Evolutionary conservation across 768 basidiomycete genomes (phyloP).

Genomic region (Arthromyces matolae): DNA sequence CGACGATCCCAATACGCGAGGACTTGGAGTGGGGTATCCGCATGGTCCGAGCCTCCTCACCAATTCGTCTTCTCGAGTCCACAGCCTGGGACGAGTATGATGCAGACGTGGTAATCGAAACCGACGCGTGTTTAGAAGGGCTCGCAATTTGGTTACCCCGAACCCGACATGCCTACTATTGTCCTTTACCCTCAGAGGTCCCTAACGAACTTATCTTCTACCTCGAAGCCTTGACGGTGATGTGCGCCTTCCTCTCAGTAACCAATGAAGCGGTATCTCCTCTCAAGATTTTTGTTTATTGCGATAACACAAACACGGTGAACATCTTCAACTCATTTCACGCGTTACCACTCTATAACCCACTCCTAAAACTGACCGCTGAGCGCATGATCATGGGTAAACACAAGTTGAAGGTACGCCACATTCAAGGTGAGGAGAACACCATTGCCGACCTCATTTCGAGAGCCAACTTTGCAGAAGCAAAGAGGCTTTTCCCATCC

Average conservation of each 20-base stretch:
- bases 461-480: too few species aligned
- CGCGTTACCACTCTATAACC: too few species aligned
- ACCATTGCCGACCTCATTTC: constrained; percentile 16
- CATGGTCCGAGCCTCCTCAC: constrained; percentile 15
- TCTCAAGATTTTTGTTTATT: too few species aligned
- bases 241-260: background rate
- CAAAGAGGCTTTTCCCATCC: too few species aligned
- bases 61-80: constrained; percentile 21
- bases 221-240: constrained; percentile 1
- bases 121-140: constrained; percentile 20
- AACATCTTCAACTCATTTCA: too few species aligned
- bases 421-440: constrained; percentile 15
- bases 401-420: constrained; percentile 6
- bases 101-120: constrained; percentile 15
- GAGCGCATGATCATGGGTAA: too few species aligned
- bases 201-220: too few species aligned
- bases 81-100: constrained; percentile 12
- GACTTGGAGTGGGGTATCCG: constrained; percentile 30
- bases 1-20: constrained; percentile 19
- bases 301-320: too few species aligned
- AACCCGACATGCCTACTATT: constrained; percentile 9
- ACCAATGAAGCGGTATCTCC: too few species aligned
- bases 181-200: background rate
- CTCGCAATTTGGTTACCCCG: constrained; percentile 23
- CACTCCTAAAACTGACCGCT: too few species aligned